Conservation (phyloP, 2,329 filamentous ascomycete species). For the Penicillium olsonii region DNA sequence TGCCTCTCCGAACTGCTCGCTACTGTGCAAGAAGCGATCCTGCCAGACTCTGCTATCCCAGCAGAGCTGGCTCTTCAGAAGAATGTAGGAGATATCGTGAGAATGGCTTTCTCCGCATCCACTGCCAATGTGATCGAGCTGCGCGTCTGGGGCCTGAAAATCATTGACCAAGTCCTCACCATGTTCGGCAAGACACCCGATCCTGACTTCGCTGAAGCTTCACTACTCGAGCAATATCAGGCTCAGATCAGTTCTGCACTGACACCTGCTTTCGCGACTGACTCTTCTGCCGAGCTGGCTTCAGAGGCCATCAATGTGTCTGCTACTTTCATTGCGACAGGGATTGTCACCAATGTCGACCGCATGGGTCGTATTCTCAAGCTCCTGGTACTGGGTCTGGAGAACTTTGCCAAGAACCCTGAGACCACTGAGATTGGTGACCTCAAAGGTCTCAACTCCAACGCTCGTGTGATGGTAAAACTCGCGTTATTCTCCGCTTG, state of each 20-base stretch:
- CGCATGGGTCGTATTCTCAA: slow-evolving; percentile 99
- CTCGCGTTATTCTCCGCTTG: slow-evolving; percentile 96
- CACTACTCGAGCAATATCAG: slow-evolving; percentile 95
- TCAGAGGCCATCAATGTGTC: slow-evolving; percentile 97
- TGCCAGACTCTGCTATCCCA: slow-evolving; percentile 74
- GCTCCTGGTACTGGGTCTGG: slow-evolving; percentile 82
- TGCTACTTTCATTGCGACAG: slow-evolving; percentile 95
- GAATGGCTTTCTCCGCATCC: slow-evolving; percentile 95
- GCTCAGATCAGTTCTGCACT: slow-evolving; percentile 96
- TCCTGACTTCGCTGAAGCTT: slow-evolving; percentile 96
- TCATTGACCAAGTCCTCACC: slow-evolving; percentile 89
- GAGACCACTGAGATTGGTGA: slow-evolving; percentile 90
- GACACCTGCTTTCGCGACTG: slow-evolving; percentile 91
- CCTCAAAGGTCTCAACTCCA: slow-evolving; percentile 86
- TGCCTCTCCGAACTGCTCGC: slow-evolving; percentile 81
- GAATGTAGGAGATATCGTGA: slow-evolving; percentile 86
- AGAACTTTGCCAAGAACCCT: slow-evolving; percentile 82
- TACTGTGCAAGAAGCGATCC: slow-evolving; percentile 75
- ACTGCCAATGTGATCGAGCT: slow-evolving; percentile 90
- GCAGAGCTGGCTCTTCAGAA: slow-evolving; percentile 78
- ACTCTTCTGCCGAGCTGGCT: slow-evolving; percentile 93
- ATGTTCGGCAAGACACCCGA: slow-evolving; percentile 96
- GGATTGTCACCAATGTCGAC: slow-evolving; percentile 95
- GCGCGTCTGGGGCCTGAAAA: slow-evolving; percentile 86
- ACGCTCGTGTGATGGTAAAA: slow-evolving; percentile 97